Evolutionary conservation across 306 rosid genomes (phyloP), one percentile per base, ranked within the genome.

Genomic region (Castanea mollissima): DNA sequence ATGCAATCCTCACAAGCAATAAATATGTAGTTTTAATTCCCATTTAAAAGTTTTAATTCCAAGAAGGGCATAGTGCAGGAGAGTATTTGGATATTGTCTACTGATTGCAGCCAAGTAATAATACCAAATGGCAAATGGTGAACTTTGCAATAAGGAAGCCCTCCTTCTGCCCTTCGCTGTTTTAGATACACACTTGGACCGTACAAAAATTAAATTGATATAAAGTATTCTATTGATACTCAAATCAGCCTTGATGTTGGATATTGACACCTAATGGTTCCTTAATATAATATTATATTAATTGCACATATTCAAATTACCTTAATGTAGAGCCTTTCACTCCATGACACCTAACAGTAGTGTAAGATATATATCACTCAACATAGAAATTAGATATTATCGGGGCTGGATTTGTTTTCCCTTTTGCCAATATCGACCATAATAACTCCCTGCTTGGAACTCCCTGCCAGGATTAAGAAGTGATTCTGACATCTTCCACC

Each of bases 311-410:
- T 69, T 81, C 71, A 32, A 76, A 64, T 73, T 57, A 93, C 97
- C 97, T 93, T 91, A 74, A 87, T 93, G 85, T 91, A 91, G 38
- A 93, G 88, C 97, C 97, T 91, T 85, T 93, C 97, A 64, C 94
- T 85, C 96, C 97, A 91, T 3, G 97, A 89, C 74, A 81, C 74
- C 69, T 34, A 55, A 73, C 38, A 68, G 73, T 46, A 56, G 55
- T 68, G 34, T 74, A 74, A 67, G 73, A 27, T 4, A 4, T 41
- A 75, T 67, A 71, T 70, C 35, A 67, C 60, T 69, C 20, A 67
- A 55, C 23, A 41, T 57, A 46, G 46, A 46, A 18, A n/a, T 67
- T 8, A 11, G 25, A 35, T 67, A 6, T 8, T 67, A 34, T n/a
- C 31, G 70, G 2, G 21, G 44, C 69, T 27, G 41, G 4, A 59